phyloP scores from a whole-genome alignment of 2,329 filamentous ascomycete genomes.

The Pleoardoris graminearum region DNA sequence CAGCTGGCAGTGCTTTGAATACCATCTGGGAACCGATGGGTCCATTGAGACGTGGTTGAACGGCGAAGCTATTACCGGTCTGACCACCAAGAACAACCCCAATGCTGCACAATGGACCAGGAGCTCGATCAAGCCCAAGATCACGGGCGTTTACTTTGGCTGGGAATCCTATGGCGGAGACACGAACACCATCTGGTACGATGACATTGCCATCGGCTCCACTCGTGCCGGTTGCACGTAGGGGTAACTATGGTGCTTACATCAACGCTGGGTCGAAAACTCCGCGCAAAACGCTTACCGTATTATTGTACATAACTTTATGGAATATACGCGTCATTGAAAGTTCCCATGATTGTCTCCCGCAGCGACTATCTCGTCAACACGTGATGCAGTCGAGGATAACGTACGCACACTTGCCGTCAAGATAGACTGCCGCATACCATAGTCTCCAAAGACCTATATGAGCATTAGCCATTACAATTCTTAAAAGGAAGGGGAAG shows the following conservation, averaged over 20 bases:
- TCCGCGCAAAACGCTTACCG: not conserved
- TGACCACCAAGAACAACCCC: conserved; percentile 56
- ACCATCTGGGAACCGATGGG: conserved; percentile 62
- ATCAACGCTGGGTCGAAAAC: too few relatives aligned
- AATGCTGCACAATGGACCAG: conserved; percentile 60
- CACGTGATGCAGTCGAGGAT: too few relatives aligned
- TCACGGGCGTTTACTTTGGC: conserved; percentile 62
- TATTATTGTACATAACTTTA: not conserved
- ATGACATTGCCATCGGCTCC: conserved; percentile 58
- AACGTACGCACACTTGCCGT: too few relatives aligned
- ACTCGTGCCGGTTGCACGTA: conserved; percentile 54
- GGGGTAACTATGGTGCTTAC: not conserved
- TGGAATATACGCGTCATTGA: not conserved
- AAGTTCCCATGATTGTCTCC: not conserved
- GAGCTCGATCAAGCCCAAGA: conserved; percentile 55
- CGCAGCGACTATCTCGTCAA: too few relatives aligned
- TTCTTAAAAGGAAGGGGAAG: too few relatives aligned
- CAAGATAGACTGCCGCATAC: too few relatives aligned
- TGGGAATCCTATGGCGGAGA: conserved; percentile 67
- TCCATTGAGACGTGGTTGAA: conserved; percentile 65
- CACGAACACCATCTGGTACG: conserved; percentile 65
- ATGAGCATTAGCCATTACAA: too few relatives aligned
- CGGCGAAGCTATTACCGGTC: conserved; percentile 54
- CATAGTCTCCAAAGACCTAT: too few relatives aligned
- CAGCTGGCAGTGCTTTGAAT: conserved; percentile 64